phyloP scores from a whole-genome alignment of 108 stramenopile genomes.

The Cyclotella sp. region DNA sequence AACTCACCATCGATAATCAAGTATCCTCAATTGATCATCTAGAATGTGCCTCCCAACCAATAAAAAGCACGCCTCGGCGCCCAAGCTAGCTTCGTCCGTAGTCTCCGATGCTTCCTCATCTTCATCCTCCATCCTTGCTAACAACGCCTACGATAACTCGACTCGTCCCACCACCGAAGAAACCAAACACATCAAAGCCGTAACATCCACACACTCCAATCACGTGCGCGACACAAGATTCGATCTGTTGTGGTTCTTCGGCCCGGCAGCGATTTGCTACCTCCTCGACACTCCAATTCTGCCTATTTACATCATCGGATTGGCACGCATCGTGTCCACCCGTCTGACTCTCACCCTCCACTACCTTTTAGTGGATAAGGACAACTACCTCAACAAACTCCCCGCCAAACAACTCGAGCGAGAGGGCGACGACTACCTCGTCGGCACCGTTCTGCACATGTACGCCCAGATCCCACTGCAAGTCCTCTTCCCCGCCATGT shows the following conservation, averaged over 20 bases:
- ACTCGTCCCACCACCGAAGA: conserved; percentile 53
- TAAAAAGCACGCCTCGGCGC: conserved; percentile 2
- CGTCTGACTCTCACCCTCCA: conserved; percentile 63
- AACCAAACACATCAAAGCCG: conserved; percentile 54
- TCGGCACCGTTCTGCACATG: conserved; percentile 69
- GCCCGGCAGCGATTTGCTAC: conserved; percentile 53
- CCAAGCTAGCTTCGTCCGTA: conserved; percentile 3
- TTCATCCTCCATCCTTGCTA: conserved; percentile 32
- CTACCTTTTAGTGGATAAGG: conserved; percentile 69
- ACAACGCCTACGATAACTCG: conserved; percentile 46
- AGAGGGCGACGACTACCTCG: conserved; percentile 68
- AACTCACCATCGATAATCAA: too few species aligned
- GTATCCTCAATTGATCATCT: background rate
- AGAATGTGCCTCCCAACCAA: conserved; percentile 22
- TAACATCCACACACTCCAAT: conserved; percentile 67
- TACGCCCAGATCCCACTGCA: conserved; percentile 68
- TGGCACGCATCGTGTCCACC: conserved; percentile 63
- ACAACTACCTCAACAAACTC: conserved; percentile 72
- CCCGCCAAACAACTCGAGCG: conserved; percentile 67
- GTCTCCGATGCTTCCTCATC: conserved; percentile 44
- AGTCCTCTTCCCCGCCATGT: conserved; percentile 70
- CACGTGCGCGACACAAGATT: conserved; percentile 61
- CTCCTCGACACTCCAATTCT: conserved; percentile 56
- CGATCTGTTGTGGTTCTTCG: conserved; percentile 63
- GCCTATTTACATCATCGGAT: conserved; percentile 65